Evolutionary conservation across 495 filamentous ascomycete species (phyloP).

Genomic region (Penicillium dipodomyicola): DNA sequence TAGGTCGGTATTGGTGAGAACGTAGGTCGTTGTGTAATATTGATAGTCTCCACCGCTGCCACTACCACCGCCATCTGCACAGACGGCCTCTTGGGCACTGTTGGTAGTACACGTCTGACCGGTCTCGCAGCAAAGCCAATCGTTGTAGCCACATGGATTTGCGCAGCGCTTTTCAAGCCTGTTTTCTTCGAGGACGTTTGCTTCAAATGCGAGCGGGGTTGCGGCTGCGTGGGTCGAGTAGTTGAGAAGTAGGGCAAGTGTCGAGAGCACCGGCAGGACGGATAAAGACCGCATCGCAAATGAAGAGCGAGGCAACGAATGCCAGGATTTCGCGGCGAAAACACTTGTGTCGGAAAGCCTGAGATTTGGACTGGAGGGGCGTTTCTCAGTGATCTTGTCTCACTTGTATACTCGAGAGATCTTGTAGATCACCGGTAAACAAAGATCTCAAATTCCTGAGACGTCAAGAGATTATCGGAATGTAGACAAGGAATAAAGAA

Average conservation of each 20-base stretch:
- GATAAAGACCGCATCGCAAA: slow-evolving; percentile 33
- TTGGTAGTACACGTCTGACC: slow-evolving; percentile 64
- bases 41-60: slow-evolving; percentile 33
- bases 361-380: slow-evolving; percentile 6
- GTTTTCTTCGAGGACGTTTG: slow-evolving; percentile 32
- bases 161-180: slow-evolving; percentile 52
- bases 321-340: background rate
- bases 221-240: slow-evolving; percentile 31
- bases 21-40: slow-evolving; percentile 69
- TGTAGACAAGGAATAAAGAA: slow-evolving; percentile 15
- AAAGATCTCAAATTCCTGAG: slow-evolving; percentile 7
- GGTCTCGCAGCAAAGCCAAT: slow-evolving; percentile 64
- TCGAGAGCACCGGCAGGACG: slow-evolving; percentile 28
- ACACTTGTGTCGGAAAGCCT: slow-evolving; percentile 3
- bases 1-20: slow-evolving; percentile 60
- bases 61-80: slow-evolving; percentile 36
- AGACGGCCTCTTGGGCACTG: slow-evolving; percentile 52
- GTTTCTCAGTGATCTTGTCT: slow-evolving; percentile 1
- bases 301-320: slow-evolving; percentile 11
- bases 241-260: slow-evolving; percentile 29
- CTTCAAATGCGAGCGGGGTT: slow-evolving; percentile 35
- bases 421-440: slow-evolving; percentile 2
- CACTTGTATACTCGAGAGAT: slow-evolving; percentile 7
- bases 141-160: slow-evolving; percentile 64
- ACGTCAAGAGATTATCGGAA: slow-evolving; percentile 14